These are phyloP conservation scores for Cutaneotrichosporon dermatis DNA, from an alignment of 1,284 basidiomycete genomes.

Conservation along the genomic window DNA sequence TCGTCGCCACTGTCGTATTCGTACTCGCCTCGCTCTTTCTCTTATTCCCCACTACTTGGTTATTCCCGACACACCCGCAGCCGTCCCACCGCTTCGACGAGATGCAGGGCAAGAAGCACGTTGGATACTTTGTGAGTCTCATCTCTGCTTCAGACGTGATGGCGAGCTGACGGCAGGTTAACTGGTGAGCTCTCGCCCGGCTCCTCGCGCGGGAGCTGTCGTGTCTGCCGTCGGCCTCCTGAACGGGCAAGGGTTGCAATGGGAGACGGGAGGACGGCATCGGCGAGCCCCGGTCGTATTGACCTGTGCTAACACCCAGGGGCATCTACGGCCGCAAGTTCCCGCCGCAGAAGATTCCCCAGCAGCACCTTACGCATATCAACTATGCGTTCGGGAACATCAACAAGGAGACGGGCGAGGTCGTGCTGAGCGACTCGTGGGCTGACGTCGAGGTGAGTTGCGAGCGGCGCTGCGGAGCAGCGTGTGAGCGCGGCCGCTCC, in stretches of 20 bases:
- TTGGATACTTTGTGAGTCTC: conserved; percentile 35
- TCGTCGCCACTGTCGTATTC: neutral
- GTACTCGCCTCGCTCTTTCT: neutral
- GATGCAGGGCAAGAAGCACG: conserved; percentile 24
- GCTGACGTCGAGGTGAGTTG: conserved; percentile 68
- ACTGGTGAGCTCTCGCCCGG: conserved; percentile 23
- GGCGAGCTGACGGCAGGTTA: conserved; percentile 22
- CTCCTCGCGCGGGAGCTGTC: too few relatives aligned
- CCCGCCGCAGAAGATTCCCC: conserved; percentile 63
- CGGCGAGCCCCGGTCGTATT: too few relatives aligned
- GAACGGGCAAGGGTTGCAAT: too few relatives aligned
- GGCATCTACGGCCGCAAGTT: conserved; percentile 93
- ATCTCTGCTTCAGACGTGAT: neutral
- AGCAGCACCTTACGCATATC: conserved; percentile 66
- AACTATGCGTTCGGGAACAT: conserved; percentile 87
- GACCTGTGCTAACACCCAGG: conserved; percentile 49
- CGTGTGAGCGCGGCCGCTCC: neutral
- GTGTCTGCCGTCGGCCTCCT: too few relatives aligned
- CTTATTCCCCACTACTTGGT: neutral
- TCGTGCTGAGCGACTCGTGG: conserved; percentile 70
- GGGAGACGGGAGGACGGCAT: too few relatives aligned
- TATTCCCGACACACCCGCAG: neutral
- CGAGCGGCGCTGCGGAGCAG: neutral
- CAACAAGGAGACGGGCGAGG: conserved; percentile 61
- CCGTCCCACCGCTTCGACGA: neutral